Percentiles rank a stretch among this genome's conserved stretches.
These are phyloP conservation scores for Daedaleopsis nitida DNA, from an alignment of 768 basidiomycete species.

Conservation along the genomic window DNA sequence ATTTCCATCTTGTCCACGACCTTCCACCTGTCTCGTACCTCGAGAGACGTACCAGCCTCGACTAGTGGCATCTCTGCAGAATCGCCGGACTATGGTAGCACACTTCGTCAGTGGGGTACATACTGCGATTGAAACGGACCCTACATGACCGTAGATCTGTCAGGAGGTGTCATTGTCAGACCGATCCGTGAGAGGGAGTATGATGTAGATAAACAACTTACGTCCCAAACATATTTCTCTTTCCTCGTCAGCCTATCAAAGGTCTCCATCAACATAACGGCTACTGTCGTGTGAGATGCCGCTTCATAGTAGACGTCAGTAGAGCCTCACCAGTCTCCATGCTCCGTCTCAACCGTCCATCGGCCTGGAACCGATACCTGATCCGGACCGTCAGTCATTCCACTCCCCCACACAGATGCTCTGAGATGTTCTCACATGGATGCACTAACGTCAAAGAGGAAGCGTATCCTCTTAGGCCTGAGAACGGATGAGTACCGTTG, in stretches of 20 bases:
- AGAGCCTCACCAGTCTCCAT: slow-evolving; percentile 57
- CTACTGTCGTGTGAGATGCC: slow-evolving; percentile 30
- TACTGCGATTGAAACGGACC: slow-evolving; percentile 21
- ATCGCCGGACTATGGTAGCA: slow-evolving; percentile 55
- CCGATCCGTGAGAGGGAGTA: slow-evolving; percentile 1
- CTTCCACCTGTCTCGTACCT: slow-evolving; percentile 65
- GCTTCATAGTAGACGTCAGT: background rate
- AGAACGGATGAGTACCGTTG: background rate
- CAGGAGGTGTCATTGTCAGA: background rate
- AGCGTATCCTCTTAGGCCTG: slow-evolving; percentile 68
- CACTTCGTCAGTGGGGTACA: background rate
- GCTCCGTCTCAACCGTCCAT: slow-evolving; percentile 63
- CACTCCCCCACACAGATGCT: background rate
- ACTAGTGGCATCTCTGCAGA: slow-evolving; percentile 57
- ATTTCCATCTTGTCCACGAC: slow-evolving; percentile 70
- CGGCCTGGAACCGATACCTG: slow-evolving; percentile 75
- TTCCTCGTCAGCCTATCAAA: slow-evolving; percentile 63
- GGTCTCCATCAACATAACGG: slow-evolving; percentile 77
- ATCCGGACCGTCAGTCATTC: background rate
- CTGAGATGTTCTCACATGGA: slow-evolving; percentile 50
- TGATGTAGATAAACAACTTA: slow-evolving; percentile 36
- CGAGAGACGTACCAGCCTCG: slow-evolving; percentile 47
- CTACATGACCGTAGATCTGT: slow-evolving; percentile 67
- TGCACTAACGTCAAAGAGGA: slow-evolving; percentile 69
- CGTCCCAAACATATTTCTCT: slow-evolving; percentile 80